phyloP scores from a whole-genome alignment of 441 rosid species.

The Cnidoscolus chayamansa region DNA sequence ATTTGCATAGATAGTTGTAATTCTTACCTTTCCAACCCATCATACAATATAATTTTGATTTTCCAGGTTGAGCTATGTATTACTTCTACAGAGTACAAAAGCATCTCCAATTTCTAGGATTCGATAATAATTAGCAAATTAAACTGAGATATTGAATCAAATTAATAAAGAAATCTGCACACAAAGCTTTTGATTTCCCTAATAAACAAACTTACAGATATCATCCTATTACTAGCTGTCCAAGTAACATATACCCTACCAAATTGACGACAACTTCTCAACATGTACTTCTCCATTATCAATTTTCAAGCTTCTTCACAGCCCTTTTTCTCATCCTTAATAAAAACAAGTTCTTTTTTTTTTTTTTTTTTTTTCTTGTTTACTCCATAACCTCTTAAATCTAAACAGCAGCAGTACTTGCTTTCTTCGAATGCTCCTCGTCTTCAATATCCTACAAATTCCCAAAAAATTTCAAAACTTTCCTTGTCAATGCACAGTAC shows the following conservation, averaged over 20 bases:
- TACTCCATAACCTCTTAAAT: conserved; percentile 5
- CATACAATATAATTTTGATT: too few relatives aligned
- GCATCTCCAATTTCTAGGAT: neutral
- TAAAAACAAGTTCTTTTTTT: neutral
- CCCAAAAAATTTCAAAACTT: neutral
- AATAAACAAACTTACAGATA: conserved; percentile 1
- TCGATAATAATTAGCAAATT: neutral
- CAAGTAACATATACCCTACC: neutral
- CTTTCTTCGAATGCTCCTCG: conserved; percentile 43
- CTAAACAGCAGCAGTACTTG: conserved; percentile 27
- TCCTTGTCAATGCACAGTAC: neutral
- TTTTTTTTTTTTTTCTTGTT: too few relatives aligned
- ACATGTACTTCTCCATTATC: neutral
- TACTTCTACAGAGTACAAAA: too few relatives aligned
- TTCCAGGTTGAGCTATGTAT: too few relatives aligned
- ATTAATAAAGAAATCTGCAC: conserved; percentile 28
- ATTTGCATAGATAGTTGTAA: too few relatives aligned
- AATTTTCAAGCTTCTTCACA: neutral
- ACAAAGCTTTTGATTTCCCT: neutral
- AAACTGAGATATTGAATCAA: neutral
- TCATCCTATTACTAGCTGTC: conserved; percentile 1
- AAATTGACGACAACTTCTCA: neutral
- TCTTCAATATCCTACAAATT: conserved; percentile 70
- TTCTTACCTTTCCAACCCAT: too few relatives aligned
- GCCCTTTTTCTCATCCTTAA: conserved; percentile 5